Base-by-base conservation (phyloP, 495 filamentous ascomycete genomes). In the Geoglossum glabrum region DNA sequence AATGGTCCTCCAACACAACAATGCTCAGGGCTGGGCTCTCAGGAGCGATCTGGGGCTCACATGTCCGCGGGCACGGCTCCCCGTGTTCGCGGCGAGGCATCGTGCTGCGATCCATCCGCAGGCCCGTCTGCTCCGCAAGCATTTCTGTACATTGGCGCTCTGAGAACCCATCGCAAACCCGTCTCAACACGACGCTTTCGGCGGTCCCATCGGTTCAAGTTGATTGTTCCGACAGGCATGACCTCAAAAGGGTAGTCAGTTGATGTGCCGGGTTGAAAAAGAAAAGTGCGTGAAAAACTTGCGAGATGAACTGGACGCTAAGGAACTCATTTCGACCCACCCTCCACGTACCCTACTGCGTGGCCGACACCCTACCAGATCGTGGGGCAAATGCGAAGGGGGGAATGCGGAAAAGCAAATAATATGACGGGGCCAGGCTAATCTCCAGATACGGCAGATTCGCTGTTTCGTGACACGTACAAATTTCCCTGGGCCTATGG, bases 381-480 rank as follows among this genome's bases (percentile, higher is more conserved):
- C 49, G 49, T 52, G 49, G 49, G 49, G 49, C 49, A 30, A 52
- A 52, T 52, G 28, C 23, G 40, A 45, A 19, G 23, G 40, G 3
- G n/a, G 23, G 10, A 21, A 9, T 21, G 10, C 5, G 23, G 11
- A 52, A 52, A 52, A 28, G 49, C 21, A 52, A 52, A 27, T 52
- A 31, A 27, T 52, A 45, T 52, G 49, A 52, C 49, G 49, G 49
- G 40, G 17, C 49, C 25, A 19, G 49, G 28, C 17, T 31, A 52
- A 52, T 52, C 23, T 52, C 49, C 28, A 23, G 49, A 52, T 28
- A 31, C 49, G 28, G 49, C 49, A 52, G 30, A 27, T 31, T 52
- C 49, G 49, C 49, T 52, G 49, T 31, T 52, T 52, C 49, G 49
- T 52, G 49, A 31, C 49, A 52, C 49, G 49, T 31, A 52, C 15